A percentile compares a stretch with the other conserved stretches of the same genome.
phyloP scores from a whole-genome alignment of 331 rosid genomes.

The Prunus yedoensis region DNA sequence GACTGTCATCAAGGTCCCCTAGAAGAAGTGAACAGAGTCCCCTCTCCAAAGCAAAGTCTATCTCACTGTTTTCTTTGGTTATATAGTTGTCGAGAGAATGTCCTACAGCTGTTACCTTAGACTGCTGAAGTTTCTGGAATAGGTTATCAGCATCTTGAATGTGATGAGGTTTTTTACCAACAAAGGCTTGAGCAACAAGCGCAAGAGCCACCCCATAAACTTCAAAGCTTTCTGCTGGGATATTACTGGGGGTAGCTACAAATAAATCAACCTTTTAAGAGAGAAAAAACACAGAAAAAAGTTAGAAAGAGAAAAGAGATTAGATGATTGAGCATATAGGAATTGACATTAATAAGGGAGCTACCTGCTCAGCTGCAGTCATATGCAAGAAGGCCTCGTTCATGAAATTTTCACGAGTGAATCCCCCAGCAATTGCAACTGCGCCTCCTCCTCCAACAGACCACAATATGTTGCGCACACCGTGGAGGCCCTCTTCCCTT shows the following conservation, averaged over 20 bases:
- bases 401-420: conserved; percentile 89
- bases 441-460: conserved; percentile 99
- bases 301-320: not conserved
- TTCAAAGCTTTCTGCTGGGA: conserved; percentile 96
- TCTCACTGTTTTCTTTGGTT: conserved; percentile 59
- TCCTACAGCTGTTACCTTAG: conserved; percentile 52
- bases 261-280: conserved; percentile 84
- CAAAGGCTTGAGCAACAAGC: conserved; percentile 83
- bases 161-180: conserved; percentile 88
- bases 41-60: conserved; percentile 90
- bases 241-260: conserved; percentile 87
- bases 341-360: not conserved
- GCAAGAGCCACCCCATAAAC: conserved; percentile 98
- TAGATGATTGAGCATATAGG: conserved; percentile 5
- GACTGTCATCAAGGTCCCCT: conserved; percentile 86
- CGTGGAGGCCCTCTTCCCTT: conserved; percentile 90
- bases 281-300: not conserved
- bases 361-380: conserved; percentile 96
- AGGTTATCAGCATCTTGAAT: conserved; percentile 88
- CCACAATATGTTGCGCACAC: conserved; percentile 91
- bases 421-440: conserved; percentile 89
- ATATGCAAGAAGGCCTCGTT: conserved; percentile 75
- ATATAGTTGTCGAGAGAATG: conserved; percentile 44
- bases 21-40: conserved; percentile 94
- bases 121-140: conserved; percentile 93